Evolutionary conservation across 106 monocot species (phyloP), one percentile per base, ranked within the genome.

Genomic region (Phalaenopsis equestris): DNA sequence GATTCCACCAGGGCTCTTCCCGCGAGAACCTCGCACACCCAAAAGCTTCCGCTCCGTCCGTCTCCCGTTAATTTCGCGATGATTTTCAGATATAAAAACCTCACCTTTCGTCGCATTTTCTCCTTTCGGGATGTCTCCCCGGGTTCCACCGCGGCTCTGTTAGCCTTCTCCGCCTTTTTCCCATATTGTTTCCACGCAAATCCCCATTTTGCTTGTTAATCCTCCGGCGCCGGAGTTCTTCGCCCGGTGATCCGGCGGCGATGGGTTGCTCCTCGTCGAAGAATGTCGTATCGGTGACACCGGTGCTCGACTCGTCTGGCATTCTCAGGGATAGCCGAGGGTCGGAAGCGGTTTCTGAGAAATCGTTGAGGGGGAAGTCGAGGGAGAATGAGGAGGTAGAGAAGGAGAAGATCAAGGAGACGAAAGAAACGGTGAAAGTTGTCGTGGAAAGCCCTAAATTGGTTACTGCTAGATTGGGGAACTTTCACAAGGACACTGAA

Each of bases 221-320:
- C 56, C 45, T 49, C 75, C 16, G 23, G 61, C 21, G 61, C 61
- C 12, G 21, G 21, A 5, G 8, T 21, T 61, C 18, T 10, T n/a
- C 15, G 8, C 4, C 55, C 45, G 43, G n/a, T 21, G 61, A 61
- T 61, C 21, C 4, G 61, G 61, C 61, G 21, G 79, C 47, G 65
- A 90, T 90, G 90, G 90, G 90, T 47, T 90, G 90, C 55, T 83
- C 85, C 37, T 79, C 73, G 37, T 90, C 90, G 49, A 90, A 90
- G 84, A 90, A 90, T 55, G 67, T 85, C 15, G 84, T 87, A 41
- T 80, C 85, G 39, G 84, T 88, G 65, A 88, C 88, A 68, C 90
- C 87, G 39, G 80, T 80, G 55, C 19, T 80, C 8, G 86, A 84
- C 42, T 81, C 86, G 2, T 84, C 86, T 8, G 84, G 86, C 75